Evolutionary conservation across 2,329 filamentous ascomycete genomes (phyloP).

Genomic region (Penicillium sp.): DNA sequence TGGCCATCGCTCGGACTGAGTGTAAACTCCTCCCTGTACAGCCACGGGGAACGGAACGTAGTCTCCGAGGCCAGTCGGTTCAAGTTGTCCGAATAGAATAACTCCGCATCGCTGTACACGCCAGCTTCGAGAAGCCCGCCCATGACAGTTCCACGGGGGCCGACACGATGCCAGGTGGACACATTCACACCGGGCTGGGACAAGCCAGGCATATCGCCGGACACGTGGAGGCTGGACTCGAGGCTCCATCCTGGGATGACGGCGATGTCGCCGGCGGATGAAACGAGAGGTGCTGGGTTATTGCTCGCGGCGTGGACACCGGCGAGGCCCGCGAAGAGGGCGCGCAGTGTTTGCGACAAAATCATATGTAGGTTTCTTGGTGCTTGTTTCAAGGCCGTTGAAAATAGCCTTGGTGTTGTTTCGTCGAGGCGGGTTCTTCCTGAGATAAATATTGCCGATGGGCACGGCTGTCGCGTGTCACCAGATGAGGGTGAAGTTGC

Average conservation of each 20-base stretch:
- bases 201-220: constrained; percentile 39
- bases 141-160: constrained; percentile 58
- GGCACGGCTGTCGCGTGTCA: not conserved
- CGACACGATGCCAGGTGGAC: constrained; percentile 54
- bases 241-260: constrained; percentile 51
- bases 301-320: not conserved
- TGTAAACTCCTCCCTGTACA: constrained; percentile 58
- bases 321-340: not conserved
- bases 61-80: constrained; percentile 44
- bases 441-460: not conserved
- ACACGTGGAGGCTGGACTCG: constrained; percentile 46
- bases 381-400: not conserved
- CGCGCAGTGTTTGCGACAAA: not conserved
- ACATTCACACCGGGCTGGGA: constrained; percentile 51
- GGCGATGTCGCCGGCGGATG: constrained; percentile 26
- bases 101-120: constrained; percentile 53
- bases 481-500: not conserved
- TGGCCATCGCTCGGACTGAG: constrained; percentile 37
- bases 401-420: not conserved
- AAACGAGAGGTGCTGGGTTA: constrained; percentile 16
- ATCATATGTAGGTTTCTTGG: not conserved
- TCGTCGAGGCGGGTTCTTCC: not conserved
- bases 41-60: constrained; percentile 58
- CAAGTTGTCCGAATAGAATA: constrained; percentile 60
- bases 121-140: constrained; percentile 57